Evolutionary conservation across 2,329 filamentous ascomycete genomes (phyloP).

Genomic region (Acrocalymma vagum): DNA sequence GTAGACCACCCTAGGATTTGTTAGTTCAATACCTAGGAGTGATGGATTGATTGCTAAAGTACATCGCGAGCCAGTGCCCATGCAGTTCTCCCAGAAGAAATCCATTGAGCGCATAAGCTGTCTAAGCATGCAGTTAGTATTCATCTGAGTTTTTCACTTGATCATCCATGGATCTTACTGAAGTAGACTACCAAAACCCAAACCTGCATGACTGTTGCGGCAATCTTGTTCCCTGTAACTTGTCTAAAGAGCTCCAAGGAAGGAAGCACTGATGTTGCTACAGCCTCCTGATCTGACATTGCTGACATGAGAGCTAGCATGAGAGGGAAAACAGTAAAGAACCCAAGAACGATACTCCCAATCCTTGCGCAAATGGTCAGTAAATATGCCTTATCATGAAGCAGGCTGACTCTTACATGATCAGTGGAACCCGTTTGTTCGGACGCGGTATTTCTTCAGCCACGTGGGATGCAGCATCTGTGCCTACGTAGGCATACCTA

Average conservation of each 20-base stretch:
- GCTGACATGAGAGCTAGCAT: not conserved
- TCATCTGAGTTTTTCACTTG: no score
- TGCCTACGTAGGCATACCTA: slow-evolving; percentile 8
- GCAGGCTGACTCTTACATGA: no score
- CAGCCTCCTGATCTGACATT: slow-evolving; percentile 1
- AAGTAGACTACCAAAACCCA: not conserved
- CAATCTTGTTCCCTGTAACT: no score
- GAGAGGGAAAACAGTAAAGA: not conserved
- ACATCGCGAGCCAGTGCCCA: slow-evolving; percentile 9
- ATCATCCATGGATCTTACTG: not conserved
- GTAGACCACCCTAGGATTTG: slow-evolving; percentile 3
- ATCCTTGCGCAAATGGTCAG: not conserved
- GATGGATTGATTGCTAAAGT: not conserved
- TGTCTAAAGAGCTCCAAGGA: slow-evolving; percentile 1
- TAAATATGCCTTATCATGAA: not conserved
- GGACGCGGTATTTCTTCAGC: slow-evolving; percentile 3
- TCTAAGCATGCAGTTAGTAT: no score
- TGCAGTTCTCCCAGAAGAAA: slow-evolving; percentile 5
- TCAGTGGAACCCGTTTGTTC: no score
- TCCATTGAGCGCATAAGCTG: no score
- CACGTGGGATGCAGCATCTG: not conserved
- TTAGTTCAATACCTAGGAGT: not conserved
- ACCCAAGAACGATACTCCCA: not conserved
- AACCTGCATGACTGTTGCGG: not conserved
- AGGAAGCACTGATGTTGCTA: not conserved